These are phyloP conservation scores for Rhypophila decipiens DNA, from an alignment of 495 filamentous ascomycete species.

Conservation along the genomic window DNA sequence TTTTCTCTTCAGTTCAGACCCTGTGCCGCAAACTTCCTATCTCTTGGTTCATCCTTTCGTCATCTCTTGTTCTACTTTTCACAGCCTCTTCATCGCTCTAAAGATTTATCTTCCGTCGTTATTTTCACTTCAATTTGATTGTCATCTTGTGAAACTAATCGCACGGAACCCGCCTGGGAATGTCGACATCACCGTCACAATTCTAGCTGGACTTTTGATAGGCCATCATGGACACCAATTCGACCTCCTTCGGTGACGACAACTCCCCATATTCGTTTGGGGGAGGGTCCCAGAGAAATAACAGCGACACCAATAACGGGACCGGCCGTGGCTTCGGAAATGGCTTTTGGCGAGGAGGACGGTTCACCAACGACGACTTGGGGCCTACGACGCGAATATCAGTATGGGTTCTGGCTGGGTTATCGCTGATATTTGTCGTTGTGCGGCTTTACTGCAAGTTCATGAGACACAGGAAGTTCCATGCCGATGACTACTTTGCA, in stretches of 20 bases:
- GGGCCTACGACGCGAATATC: slow-evolving; percentile 12
- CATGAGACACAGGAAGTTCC: slow-evolving; percentile 16
- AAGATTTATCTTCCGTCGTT: too few species aligned
- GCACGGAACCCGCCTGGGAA: too few species aligned
- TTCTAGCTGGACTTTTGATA: too few species aligned
- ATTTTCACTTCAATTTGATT: too few species aligned
- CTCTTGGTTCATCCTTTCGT: background rate
- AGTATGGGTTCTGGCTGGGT: slow-evolving; percentile 22
- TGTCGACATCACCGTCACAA: too few species aligned
- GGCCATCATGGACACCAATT: background rate
- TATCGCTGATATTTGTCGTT: slow-evolving; percentile 19
- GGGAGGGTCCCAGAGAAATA: too few species aligned
- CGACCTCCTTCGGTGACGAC: background rate
- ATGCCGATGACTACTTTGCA: slow-evolving; percentile 19
- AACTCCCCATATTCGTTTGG: too few species aligned
- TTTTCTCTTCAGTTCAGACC: background rate
- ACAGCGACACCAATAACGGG: background rate
- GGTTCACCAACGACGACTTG: slow-evolving; percentile 8
- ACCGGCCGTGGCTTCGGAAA: background rate
- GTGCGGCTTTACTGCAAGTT: slow-evolving; percentile 29
- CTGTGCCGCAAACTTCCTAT: background rate
- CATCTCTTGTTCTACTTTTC: background rate
- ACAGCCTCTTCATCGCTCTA: too few species aligned
- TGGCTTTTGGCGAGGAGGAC: slow-evolving; percentile 1
- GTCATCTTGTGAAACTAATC: too few species aligned